Percentiles rank a stretch among this genome's conserved stretches.
phyloP scores from a whole-genome alignment of 257 asterid species.

The Rauvolfia tetraphylla region DNA sequence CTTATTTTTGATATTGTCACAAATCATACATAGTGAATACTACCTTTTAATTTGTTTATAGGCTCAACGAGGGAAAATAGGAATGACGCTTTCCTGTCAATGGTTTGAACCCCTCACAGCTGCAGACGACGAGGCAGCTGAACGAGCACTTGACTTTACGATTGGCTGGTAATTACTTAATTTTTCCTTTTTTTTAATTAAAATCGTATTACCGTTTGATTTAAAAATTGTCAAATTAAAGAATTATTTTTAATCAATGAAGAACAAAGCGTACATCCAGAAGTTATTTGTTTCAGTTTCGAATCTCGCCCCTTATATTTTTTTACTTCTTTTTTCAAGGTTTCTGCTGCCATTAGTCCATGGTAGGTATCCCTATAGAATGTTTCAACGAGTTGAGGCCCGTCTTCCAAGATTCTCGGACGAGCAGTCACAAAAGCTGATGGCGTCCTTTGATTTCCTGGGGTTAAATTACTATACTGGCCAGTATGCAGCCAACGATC shows the following conservation, averaged over 20 bases:
- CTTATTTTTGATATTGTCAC: neutral
- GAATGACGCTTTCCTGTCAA: neutral
- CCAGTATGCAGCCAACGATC: neutral
- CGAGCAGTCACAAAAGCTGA: too few species aligned
- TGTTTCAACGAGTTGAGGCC: too few species aligned
- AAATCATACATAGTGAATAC: neutral
- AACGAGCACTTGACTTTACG: neutral
- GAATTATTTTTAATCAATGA: too few species aligned
- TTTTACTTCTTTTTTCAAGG: too few species aligned
- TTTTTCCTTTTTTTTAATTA: neutral
- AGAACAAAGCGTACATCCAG: too few species aligned
- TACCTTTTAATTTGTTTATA: neutral
- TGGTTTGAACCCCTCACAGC: neutral
- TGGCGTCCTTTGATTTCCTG: too few species aligned
- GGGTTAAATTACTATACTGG: neutral
- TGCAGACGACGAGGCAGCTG: neutral
- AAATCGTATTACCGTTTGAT: too few species aligned
- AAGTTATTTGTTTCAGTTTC: too few species aligned
- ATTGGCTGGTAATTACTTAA: neutral
- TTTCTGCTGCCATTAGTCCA: neutral
- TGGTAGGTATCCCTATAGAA: too few species aligned
- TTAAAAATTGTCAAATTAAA: too few species aligned
- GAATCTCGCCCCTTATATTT: too few species aligned
- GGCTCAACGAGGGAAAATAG: conserved; percentile 6
- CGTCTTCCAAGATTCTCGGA: too few species aligned